Evolutionary conservation across 257 asterid species (phyloP), one percentile per base, ranked within the genome.

Genomic region (Fraxinus pennsylvanica): DNA sequence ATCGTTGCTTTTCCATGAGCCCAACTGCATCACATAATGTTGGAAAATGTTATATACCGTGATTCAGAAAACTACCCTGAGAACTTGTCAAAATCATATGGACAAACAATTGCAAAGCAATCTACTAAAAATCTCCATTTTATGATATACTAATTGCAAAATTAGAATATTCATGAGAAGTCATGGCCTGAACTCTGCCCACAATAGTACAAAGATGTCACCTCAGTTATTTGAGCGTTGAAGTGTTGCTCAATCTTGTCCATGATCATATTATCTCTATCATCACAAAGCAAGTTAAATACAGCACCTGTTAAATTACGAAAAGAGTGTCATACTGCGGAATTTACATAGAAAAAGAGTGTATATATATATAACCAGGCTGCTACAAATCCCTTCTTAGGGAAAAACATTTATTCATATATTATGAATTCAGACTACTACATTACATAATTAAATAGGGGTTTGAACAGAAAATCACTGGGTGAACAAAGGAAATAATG

Each of bases 241-340:
- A 89, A 92, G 84, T 92, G 80, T 43, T 33, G 78, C 90, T 89
- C 92, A 71, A 92, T 91, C 90, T 88, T 89, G 69, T 59, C 77
- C 90, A 88, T 84, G 50, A 86, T 22, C 72, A 35, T 73, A 33
- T 67, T 71, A 27, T 90, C 95, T 33, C 57, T 74, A n/a, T 80
- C 85, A 54, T 27, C 15, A 19, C 83, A 79, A 8, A 88, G 80
- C 79, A 90, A 76, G 82, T 89, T 89, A 82, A 86, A 89, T 19
- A 83, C 89, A 15, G 93, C 93, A 79, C 93, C 91, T 89, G 83
- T 29, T 41, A 21, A 78, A 54, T 73, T 50, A 71, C 17, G 29
- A 57, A 71, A 74, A 50, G 29, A 67, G 19, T 66, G 43, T 65
- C 79, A 79, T 54, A 22, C 15, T 61, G 7, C 2, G 0, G 59